Evolutionary conservation across 83 land plant species (phyloP).

Genomic region (Picea abies): DNA sequence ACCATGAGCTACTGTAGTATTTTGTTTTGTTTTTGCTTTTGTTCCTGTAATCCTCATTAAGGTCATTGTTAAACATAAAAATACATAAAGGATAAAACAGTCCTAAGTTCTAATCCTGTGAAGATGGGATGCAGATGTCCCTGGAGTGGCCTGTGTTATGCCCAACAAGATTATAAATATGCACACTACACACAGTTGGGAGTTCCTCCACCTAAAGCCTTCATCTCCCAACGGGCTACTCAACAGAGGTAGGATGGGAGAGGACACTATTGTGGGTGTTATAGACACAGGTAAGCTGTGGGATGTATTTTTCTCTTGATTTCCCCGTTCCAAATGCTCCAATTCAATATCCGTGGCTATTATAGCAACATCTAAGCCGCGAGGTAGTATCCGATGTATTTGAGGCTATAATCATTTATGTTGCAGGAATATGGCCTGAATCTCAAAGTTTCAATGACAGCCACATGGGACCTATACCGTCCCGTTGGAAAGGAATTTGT

Average conservation of each 20-base stretch:
- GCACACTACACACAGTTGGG: constrained; percentile 60
- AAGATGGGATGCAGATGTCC: constrained; percentile 28
- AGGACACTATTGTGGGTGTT: constrained; percentile 41
- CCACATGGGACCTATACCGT: constrained; percentile 32
- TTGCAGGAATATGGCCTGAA: constrained; percentile 64
- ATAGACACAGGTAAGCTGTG: constrained; percentile 41
- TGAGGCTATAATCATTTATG: background rate
- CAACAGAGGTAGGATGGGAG: constrained; percentile 26
- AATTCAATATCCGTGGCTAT: background rate
- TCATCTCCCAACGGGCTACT: constrained; percentile 22
- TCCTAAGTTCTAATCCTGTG: background rate
- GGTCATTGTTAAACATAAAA: background rate
- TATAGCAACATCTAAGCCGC: background rate
- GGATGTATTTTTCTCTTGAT: background rate
- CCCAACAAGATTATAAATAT: constrained; percentile 35
- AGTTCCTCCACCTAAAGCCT: constrained; percentile 36
- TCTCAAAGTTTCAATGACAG: constrained; percentile 47
- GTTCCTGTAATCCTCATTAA: background rate
- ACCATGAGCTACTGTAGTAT: background rate
- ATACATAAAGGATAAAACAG: background rate
- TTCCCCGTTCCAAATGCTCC: background rate
- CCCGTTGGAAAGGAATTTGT: constrained; percentile 51
- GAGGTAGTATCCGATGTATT: background rate
- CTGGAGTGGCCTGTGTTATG: constrained; percentile 40
- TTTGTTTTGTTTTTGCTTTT: background rate